Evolutionary conservation across 768 basidiomycete species (phyloP).

Genomic region (Lyophyllum atratum): DNA sequence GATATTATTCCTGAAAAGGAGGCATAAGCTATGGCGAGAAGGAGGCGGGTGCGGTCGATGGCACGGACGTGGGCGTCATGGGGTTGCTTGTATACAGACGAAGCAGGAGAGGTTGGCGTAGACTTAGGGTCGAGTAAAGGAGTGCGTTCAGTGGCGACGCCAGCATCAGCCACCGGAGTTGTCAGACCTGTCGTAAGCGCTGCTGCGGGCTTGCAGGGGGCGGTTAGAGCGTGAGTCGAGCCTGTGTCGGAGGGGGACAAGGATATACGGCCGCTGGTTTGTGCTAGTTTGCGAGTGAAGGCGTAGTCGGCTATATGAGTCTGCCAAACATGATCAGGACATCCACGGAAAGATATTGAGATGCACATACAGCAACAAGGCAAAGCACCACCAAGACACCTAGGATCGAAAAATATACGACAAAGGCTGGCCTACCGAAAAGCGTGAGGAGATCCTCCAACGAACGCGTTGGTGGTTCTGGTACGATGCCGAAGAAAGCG

Average conservation of each 20-base stretch:
- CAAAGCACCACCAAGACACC: constrained; percentile 58
- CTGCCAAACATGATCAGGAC: constrained; percentile 35
- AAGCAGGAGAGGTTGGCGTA: constrained; percentile 29
- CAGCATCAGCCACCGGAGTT: constrained; percentile 29
- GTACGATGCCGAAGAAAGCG: constrained; percentile 89
- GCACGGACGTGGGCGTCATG: constrained; percentile 25
- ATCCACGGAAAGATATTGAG: not conserved
- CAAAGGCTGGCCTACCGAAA: constrained; percentile 75
- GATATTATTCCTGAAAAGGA: constrained; percentile 86
- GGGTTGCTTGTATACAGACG: constrained; percentile 22
- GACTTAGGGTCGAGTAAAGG: constrained; percentile 52
- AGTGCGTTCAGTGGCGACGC: constrained; percentile 52
- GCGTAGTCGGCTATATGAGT: constrained; percentile 75
- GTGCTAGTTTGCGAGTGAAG: constrained; percentile 40
- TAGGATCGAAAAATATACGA: constrained; percentile 79
- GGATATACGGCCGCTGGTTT: constrained; percentile 18
- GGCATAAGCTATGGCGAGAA: constrained; percentile 83
- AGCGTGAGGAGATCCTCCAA: constrained; percentile 81
- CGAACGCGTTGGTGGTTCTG: constrained; percentile 80
- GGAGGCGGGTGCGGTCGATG: constrained; percentile 50
- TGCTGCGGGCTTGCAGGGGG: constrained; percentile 31
- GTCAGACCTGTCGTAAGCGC: constrained; percentile 37
- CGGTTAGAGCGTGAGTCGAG: constrained; percentile 36
- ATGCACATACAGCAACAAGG: constrained; percentile 59
- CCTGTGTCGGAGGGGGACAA: constrained; percentile 31